These are phyloP conservation scores for Orbilia javanica DNA, from an alignment of 2,329 filamentous ascomycete genomes.

Conservation along the genomic window DNA sequence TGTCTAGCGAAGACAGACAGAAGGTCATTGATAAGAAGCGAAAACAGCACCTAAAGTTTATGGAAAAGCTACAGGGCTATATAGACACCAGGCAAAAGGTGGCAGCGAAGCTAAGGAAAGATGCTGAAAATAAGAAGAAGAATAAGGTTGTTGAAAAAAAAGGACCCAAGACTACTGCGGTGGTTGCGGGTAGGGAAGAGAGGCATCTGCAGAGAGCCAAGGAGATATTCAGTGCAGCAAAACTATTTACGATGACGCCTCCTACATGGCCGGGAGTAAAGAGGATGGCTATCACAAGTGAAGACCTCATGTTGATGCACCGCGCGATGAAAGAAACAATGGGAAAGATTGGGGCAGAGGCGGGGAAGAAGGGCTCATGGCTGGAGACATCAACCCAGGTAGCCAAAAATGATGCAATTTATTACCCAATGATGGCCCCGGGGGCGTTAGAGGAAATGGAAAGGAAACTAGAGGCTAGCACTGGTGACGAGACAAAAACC, in stretches of 20 bases:
- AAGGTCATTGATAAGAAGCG: not conserved
- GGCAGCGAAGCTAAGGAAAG: not conserved
- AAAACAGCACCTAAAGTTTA: constrained; percentile 20
- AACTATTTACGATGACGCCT: constrained; percentile 27
- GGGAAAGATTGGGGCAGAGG: constrained; percentile 10
- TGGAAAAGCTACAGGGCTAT: constrained; percentile 20
- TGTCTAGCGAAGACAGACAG: constrained; percentile 15
- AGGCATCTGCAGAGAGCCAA: not conserved
- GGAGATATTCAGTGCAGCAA: constrained; percentile 18
- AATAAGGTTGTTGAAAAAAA: not conserved
- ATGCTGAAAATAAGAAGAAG: constrained; percentile 1
- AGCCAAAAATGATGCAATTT: not conserved
- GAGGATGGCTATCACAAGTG: constrained; percentile 40
- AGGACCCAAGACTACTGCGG: not conserved
- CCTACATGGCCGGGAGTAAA: constrained; percentile 28
- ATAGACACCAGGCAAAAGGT: not conserved
- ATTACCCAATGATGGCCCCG: not conserved
- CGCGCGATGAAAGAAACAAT: constrained; percentile 14
- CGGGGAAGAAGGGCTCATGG: not conserved
- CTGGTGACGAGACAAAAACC: not conserved
- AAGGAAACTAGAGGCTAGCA: not conserved
- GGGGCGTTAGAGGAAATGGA: not conserved
- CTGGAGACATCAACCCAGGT: not conserved
- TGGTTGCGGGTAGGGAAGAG: not conserved
- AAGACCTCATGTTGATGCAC: constrained; percentile 5